phyloP scores from a whole-genome alignment of 2,329 filamentous ascomycete species.

The Fusarium heterosporum region DNA sequence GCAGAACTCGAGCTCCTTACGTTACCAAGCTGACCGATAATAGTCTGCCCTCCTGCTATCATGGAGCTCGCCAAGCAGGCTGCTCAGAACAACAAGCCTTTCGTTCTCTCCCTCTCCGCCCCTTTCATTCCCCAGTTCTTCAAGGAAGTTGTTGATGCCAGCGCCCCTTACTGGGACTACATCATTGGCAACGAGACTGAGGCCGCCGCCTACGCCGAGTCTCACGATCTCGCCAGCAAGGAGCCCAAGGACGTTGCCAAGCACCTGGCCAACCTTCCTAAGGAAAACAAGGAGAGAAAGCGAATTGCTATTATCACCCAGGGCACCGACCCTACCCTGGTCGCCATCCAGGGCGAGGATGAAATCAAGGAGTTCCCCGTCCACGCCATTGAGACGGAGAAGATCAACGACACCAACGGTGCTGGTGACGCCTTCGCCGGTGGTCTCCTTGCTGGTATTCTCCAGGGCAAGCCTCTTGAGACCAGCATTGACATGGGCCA shows the following conservation, averaged over 20 bases:
- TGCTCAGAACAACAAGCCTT: conserved; percentile 87
- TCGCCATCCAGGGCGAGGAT: conserved; percentile 79
- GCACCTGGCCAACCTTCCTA: conserved; percentile 86
- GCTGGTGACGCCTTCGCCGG: conserved; percentile 97
- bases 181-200: conserved; percentile 98
- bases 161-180: conserved; percentile 93
- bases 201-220: conserved; percentile 86
- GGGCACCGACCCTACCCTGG: conserved; percentile 89
- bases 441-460: conserved; percentile 89
- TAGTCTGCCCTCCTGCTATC: conserved; percentile 89
- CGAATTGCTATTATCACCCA: conserved; percentile 94
- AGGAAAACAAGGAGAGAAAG: conserved; percentile 88
- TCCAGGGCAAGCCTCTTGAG: conserved; percentile 84
- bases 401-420: conserved; percentile 97
- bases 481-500: conserved; percentile 90
- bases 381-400: conserved; percentile 77
- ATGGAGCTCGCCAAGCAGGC: conserved; percentile 92
- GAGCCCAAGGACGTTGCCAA: conserved; percentile 88
- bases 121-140: conserved; percentile 98
- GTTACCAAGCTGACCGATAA: conserved; percentile 15
- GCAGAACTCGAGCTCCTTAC: conserved; percentile 12
- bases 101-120: conserved; percentile 91
- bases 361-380: conserved; percentile 83
- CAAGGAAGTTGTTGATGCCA: conserved; percentile 91
- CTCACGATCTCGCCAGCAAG: conserved; percentile 78